These are phyloP conservation scores for Naematelia encephala DNA, from an alignment of 768 basidiomycete species.

Conservation along the genomic window DNA sequence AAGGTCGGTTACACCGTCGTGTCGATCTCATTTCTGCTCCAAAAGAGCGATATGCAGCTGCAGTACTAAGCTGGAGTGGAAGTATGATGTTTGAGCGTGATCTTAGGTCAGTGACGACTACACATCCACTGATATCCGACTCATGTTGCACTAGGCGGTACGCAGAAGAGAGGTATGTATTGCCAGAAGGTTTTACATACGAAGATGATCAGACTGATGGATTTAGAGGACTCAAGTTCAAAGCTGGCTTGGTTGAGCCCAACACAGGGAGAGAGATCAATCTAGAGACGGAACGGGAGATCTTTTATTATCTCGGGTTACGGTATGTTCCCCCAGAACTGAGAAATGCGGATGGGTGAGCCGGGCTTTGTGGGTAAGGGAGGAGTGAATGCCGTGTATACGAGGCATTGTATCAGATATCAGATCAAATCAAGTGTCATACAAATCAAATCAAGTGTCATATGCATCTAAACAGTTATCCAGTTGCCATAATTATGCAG, in stretches of 20 bases:
- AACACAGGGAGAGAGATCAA: conserved; percentile 41
- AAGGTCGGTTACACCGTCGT: conserved; percentile 60
- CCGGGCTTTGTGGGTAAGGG: too few species aligned
- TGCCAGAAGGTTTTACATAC: too few species aligned
- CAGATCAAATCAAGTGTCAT: too few species aligned
- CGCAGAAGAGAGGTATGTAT: conserved; percentile 30
- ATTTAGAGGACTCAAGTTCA: conserved; percentile 35
- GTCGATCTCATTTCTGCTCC: conserved; percentile 80
- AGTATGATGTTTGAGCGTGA: conserved; percentile 88
- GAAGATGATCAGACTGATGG: conserved; percentile 4
- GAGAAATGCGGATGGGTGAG: conserved; percentile 45
- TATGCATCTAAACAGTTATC: too few species aligned
- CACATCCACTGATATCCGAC: neutral
- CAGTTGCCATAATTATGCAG: too few species aligned
- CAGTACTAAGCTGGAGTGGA: conserved; percentile 87
- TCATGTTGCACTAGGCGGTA: conserved; percentile 27
- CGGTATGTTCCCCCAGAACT: conserved; percentile 44
- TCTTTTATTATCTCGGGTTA: conserved; percentile 42
- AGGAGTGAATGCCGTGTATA: too few species aligned
- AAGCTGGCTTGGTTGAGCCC: conserved; percentile 34
- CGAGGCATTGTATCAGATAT: too few species aligned
- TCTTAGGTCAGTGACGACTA: conserved; percentile 50
- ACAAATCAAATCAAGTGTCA: too few species aligned
- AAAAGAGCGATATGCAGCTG: conserved; percentile 77
- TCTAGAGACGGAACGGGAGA: conserved; percentile 44